Base-by-base conservation (phyloP, 176 grass and related monocot genomes). In the Secale cereale region DNA sequence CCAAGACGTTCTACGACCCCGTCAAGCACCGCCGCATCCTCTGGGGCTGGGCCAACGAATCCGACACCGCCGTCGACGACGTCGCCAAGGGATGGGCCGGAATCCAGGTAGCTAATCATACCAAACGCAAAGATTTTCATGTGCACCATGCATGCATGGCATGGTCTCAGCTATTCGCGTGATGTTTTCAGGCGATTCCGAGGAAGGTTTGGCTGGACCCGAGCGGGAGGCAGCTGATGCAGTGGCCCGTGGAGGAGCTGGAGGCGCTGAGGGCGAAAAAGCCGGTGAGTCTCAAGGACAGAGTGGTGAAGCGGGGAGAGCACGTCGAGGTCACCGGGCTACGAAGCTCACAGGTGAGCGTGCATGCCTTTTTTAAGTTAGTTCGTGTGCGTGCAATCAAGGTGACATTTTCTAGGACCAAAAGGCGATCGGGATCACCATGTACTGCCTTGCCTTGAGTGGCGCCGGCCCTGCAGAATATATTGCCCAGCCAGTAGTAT, bases 21-120 rank as follows among this genome's bases (percentile, higher is more conserved):
- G 52, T 76, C 6, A 91, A 90, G 83, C 78, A 65, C 4, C 85
- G 95, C 12, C 83, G 95, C 17, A 87, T 95, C 19, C 19, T 98
- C 1, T 98, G 95, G 93, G 95, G 95, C 0, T 98, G 95, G 95
- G 88, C 89, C 19, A 95, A 98, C 11, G 91, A 98, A 56, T 93
- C 95, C 2, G 93, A 98, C 86, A 72, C 62, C 28, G 30, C 72
- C 20, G 31, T 67, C 52, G 85, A 81, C 65, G 91, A 98, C 19
- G 86, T 76, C 14, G 79, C 86, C 46, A 98, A 98, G 26, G 93
- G 92, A 1, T 98, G 95, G 93, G 88, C 91, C 0, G 95, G 95
- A 5, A 91, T 98, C 28, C 95, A 98, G 92, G 95, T 94, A 32
- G 13, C 22, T n/a, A 4, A n/a, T 70, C 29, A 67, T 45, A 45